These are phyloP conservation scores for Strigomonas culicis DNA, from an alignment of 208 protist species.

Conservation along the genomic window DNA sequence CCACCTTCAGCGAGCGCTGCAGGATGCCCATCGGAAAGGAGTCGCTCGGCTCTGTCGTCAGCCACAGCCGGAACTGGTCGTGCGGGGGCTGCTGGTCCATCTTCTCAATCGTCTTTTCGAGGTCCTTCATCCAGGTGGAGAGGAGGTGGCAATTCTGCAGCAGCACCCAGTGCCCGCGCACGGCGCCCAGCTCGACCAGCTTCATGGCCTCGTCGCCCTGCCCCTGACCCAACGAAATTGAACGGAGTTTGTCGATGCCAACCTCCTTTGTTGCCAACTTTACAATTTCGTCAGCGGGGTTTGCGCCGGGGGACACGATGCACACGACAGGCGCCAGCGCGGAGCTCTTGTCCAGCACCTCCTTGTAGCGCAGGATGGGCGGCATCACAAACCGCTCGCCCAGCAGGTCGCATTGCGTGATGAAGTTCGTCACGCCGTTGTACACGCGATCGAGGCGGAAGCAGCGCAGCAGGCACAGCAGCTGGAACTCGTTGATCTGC, in stretches of 20 bases:
- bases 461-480: constrained; percentile 95
- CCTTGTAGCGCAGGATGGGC: constrained; percentile 96
- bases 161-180: constrained; percentile 98
- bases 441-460: constrained; percentile 97
- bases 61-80: constrained; percentile 98
- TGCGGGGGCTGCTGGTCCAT: constrained; percentile 93
- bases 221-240: constrained; percentile 97
- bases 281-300: constrained; percentile 97
- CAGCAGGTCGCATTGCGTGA: constrained; percentile 90
- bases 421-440: constrained; percentile 93
- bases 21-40: constrained; percentile 98
- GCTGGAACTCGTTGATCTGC: constrained; percentile 88
- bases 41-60: constrained; percentile 98
- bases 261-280: constrained; percentile 97
- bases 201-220: constrained; percentile 96
- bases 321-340: constrained; percentile 96
- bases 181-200: constrained; percentile 93
- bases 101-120: constrained; percentile 98
- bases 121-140: constrained; percentile 96
- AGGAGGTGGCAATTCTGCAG: constrained; percentile 99
- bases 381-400: constrained; percentile 95
- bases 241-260: constrained; percentile 91
- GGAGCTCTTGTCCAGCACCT: constrained; percentile 93
- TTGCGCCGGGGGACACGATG: constrained; percentile 97
- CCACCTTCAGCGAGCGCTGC: constrained; percentile 97